A percentile compares a stretch with the other conserved stretches of the same genome.
These are phyloP conservation scores for Blastobotrys buckinghamii DNA, from an alignment of 1,139 yeast genomes.

Conservation along the genomic window DNA sequence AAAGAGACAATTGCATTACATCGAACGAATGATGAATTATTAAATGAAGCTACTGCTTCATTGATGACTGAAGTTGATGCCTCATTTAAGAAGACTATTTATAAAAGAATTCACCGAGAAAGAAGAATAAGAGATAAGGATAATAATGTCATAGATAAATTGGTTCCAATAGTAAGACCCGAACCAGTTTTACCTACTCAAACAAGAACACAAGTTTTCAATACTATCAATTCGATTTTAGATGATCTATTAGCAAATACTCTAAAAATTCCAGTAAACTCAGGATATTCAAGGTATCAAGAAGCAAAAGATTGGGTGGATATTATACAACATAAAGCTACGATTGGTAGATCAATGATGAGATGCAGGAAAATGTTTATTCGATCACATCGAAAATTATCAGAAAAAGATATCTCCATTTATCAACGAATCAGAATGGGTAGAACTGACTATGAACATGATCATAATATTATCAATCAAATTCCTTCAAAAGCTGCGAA, in stretches of 20 bases:
- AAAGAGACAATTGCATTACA: not conserved
- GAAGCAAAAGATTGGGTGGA: constrained; percentile 4
- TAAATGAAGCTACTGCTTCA: constrained; percentile 11
- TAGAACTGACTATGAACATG: too few species aligned
- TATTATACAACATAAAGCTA: not conserved
- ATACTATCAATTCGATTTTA: constrained; percentile 1
- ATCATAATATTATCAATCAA: too few species aligned
- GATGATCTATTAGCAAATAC: not conserved
- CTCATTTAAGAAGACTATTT: constrained; percentile 19
- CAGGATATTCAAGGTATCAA: too few species aligned
- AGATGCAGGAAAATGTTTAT: constrained; percentile 4
- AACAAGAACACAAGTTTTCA: not conserved
- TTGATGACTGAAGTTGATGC: constrained; percentile 22
- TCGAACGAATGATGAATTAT: not conserved
- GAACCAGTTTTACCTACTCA: constrained; percentile 1
- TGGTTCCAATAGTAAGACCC: constrained; percentile 3
- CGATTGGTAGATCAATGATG: not conserved
- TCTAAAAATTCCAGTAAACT: not conserved
- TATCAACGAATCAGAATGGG: not conserved
- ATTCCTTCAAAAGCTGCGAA: too few species aligned
- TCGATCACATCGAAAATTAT: not conserved
- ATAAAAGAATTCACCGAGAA: constrained; percentile 17
- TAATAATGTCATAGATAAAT: not conserved
- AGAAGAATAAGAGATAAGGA: not conserved
- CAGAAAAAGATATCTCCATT: not conserved